Conservation (phyloP, 768 basidiomycete species). For the Tricholoma matsutake region DNA sequence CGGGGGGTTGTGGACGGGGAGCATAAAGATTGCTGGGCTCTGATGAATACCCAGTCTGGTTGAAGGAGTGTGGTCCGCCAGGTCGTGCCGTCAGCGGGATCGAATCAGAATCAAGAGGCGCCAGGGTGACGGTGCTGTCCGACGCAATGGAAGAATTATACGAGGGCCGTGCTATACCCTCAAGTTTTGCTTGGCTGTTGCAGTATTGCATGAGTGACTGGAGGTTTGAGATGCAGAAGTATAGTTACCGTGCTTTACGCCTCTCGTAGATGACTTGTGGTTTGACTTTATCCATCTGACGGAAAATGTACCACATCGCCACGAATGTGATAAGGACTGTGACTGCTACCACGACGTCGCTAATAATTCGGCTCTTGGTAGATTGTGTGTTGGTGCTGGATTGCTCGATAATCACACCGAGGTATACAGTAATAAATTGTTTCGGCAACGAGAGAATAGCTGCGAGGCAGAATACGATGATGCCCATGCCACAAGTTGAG, state of each 20-base stretch:
- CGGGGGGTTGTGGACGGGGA: constrained; percentile 41
- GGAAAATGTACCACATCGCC: constrained; percentile 84
- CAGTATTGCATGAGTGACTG: not conserved
- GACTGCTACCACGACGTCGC: constrained; percentile 61
- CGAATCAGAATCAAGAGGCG: constrained; percentile 28
- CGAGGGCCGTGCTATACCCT: constrained; percentile 22
- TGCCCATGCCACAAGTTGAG: constrained; percentile 84
- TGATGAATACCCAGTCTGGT: constrained; percentile 21
- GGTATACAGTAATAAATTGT: constrained; percentile 89
- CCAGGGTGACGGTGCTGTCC: constrained; percentile 23
- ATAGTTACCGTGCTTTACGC: constrained; percentile 62
- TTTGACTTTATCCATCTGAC: constrained; percentile 66
- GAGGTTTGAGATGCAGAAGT: constrained; percentile 2
- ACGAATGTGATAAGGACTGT: constrained; percentile 69
- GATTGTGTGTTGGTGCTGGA: constrained; percentile 36
- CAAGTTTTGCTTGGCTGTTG: constrained; percentile 53
- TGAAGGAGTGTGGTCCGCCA: constrained; percentile 24
- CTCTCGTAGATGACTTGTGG: constrained; percentile 64
- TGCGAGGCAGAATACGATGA: constrained; percentile 73
- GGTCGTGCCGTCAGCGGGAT: constrained; percentile 39
- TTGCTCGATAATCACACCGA: constrained; percentile 75
- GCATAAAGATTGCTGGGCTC: constrained; percentile 48
- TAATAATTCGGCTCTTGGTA: constrained; percentile 60
- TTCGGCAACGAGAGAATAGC: constrained; percentile 85
- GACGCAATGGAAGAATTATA: constrained; percentile 16